These are phyloP conservation scores for Nitzschia sp. DNA, from an alignment of 108 stramenopile genomes.

Conservation along the genomic window DNA sequence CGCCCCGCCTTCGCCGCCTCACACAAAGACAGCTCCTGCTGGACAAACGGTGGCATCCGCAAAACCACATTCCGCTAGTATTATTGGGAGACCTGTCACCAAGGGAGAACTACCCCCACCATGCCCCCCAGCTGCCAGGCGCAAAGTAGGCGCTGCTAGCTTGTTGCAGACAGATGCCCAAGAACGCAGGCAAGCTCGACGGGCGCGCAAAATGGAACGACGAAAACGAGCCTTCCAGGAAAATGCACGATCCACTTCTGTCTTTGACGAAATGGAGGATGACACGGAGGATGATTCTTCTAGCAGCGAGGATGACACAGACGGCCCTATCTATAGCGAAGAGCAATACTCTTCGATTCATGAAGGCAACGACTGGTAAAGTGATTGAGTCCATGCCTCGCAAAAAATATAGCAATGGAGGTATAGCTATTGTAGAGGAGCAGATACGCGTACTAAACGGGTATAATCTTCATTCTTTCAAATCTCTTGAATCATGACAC, in stretches of 20 bases:
- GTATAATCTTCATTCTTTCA: no score
- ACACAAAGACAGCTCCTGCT: neutral
- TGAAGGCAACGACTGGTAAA: neutral
- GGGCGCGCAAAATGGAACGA: conserved; percentile 1
- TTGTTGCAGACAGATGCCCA: conserved; percentile 1
- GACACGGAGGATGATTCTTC: conserved; percentile 21
- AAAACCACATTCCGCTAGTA: neutral
- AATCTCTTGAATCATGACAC: no score
- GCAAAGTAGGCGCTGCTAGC: conserved; percentile 13
- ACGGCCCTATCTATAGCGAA: neutral
- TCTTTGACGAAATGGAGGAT: conserved; percentile 21
- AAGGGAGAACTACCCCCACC: conserved; percentile 28
- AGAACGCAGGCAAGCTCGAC: conserved; percentile 6
- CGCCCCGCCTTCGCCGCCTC: neutral
- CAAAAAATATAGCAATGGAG: no score
- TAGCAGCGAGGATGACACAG: neutral
- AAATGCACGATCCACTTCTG: conserved; percentile 29
- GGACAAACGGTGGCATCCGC: conserved; percentile 3
- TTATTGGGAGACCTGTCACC: neutral
- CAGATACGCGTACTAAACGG: no score
- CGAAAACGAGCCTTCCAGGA: conserved; percentile 19
- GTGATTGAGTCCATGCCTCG: no score
- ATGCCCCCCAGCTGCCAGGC: conserved; percentile 8
- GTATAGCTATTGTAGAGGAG: no score
- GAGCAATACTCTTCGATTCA: neutral